phyloP scores from a whole-genome alignment of 1,284 basidiomycete species.

The Apiotrichum brassicae region DNA sequence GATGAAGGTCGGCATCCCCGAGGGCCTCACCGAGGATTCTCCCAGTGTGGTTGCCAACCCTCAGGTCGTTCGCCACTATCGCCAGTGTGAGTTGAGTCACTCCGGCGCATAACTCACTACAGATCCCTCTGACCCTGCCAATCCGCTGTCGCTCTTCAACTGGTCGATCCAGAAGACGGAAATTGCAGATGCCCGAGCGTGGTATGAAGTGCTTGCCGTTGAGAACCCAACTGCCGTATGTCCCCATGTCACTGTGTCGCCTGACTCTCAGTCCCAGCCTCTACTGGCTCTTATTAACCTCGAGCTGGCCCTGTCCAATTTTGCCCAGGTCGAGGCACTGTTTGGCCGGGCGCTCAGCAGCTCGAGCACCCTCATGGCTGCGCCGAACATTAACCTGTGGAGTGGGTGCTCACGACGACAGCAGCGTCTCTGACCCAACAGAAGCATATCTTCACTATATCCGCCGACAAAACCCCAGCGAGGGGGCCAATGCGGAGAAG shows the following conservation, averaged over 20 bases:
- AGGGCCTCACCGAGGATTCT: conserved; percentile 28
- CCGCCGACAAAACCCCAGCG: conserved; percentile 43
- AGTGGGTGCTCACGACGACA: conserved; percentile 25
- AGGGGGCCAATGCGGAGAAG: conserved; percentile 46
- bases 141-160: conserved; percentile 46
- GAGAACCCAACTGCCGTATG: conserved; percentile 43
- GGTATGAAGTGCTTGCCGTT: conserved; percentile 37
- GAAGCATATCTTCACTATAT: conserved; percentile 48
- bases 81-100: conserved; percentile 18
- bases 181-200: conserved; percentile 40
- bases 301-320: conserved; percentile 44
- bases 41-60: conserved; percentile 32
- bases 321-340: conserved; percentile 41
- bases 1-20: conserved; percentile 21
- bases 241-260: neutral
- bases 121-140: conserved; percentile 29
- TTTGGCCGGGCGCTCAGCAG: conserved; percentile 42
- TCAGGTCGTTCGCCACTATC: conserved; percentile 26
- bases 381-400: conserved; percentile 46
- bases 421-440: conserved; percentile 11
- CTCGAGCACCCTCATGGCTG: conserved; percentile 37
- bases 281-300: conserved; percentile 44
- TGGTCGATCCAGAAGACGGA: conserved; percentile 44
- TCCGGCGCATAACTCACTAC: neutral
- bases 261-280: conserved; percentile 29